A percentile compares a stretch with the other conserved stretches of the same genome.
Conservation (phyloP, 164 flowering plant species). For the Nelumbo lutea region DNA sequence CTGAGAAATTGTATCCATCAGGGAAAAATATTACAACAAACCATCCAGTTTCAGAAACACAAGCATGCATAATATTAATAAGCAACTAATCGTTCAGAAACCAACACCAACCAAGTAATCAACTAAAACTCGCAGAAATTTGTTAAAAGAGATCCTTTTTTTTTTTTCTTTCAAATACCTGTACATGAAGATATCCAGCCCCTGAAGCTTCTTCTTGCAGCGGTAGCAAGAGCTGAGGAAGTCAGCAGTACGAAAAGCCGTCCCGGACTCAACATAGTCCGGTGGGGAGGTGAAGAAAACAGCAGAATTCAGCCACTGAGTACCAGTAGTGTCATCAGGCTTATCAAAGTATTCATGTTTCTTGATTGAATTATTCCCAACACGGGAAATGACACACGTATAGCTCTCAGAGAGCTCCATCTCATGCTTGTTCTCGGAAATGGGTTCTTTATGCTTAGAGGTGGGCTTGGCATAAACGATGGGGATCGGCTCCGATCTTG, state of each 20-base stretch:
- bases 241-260: slow-evolving; percentile 21
- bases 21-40: neutral
- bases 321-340: neutral
- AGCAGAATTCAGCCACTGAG: slow-evolving; percentile 14
- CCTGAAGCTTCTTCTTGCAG: slow-evolving; percentile 54
- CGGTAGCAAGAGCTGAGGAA: slow-evolving; percentile 45
- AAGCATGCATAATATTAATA: neutral
- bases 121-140: neutral
- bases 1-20: neutral
- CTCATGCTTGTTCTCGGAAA: slow-evolving; percentile 16
- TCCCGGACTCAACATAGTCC: neutral
- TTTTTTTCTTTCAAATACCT: slow-evolving; percentile 24
- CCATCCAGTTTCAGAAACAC: neutral
- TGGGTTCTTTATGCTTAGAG: slow-evolving; percentile 14
- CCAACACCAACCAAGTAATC: neutral
- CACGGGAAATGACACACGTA: slow-evolving; percentile 52
- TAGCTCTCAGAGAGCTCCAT: slow-evolving; percentile 60
- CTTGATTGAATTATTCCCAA: slow-evolving; percentile 28
- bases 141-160: neutral
- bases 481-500: slow-evolving; percentile 39
- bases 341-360: slow-evolving; percentile 42
- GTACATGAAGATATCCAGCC: slow-evolving; percentile 64
- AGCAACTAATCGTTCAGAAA: neutral
- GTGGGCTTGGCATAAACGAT: slow-evolving; percentile 17
- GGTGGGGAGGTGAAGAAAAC: slow-evolving; percentile 22